A percentile compares a stretch with the other conserved stretches of the same genome.
Conservation (phyloP, 148 eudicot species). For the Cornus kousa region DNA sequence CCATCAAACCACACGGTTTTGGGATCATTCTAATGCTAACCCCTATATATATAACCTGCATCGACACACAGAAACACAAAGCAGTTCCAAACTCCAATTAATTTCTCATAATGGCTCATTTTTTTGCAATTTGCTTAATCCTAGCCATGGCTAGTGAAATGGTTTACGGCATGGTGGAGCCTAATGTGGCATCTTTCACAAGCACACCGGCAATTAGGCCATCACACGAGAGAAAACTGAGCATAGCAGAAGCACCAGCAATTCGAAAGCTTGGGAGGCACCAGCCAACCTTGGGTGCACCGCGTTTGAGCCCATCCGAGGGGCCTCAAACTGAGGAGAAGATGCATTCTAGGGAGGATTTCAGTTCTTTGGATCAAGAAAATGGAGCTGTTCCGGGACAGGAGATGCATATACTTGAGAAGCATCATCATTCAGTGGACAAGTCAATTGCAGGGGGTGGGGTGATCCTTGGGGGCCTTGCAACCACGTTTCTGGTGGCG, state of each 20-base stretch:
- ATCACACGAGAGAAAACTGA: neutral
- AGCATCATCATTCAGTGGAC: slow-evolving; percentile 27
- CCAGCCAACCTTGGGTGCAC: slow-evolving; percentile 6
- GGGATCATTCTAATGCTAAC: neutral
- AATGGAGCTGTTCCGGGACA: neutral
- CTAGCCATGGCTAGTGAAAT: slow-evolving; percentile 13
- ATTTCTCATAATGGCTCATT: slow-evolving; percentile 26
- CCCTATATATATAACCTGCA: slow-evolving; percentile 9
- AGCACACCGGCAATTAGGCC: neutral
- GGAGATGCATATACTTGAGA: slow-evolving; percentile 4
- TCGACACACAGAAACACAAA: neutral
- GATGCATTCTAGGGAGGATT: neutral
- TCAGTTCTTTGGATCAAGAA: slow-evolving; percentile 6
- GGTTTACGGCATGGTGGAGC: neutral
- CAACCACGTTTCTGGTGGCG: slow-evolving; percentile 39
- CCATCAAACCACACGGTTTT: neutral
- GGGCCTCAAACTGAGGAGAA: slow-evolving; percentile 15
- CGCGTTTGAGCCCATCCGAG: slow-evolving; percentile 20
- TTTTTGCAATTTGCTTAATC: slow-evolving; percentile 26
- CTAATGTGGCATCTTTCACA: neutral
- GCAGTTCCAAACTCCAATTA: neutral
- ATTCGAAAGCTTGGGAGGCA: slow-evolving; percentile 21
- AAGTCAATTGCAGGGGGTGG: slow-evolving; percentile 52
- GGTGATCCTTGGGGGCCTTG: slow-evolving; percentile 54
- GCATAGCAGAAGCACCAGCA: slow-evolving; percentile 6